A percentile compares a stretch with the other conserved stretches of the same genome.
Conservation (phyloP, 2,329 filamentous ascomycete genomes). For the Ceratocystis colombiana region DNA sequence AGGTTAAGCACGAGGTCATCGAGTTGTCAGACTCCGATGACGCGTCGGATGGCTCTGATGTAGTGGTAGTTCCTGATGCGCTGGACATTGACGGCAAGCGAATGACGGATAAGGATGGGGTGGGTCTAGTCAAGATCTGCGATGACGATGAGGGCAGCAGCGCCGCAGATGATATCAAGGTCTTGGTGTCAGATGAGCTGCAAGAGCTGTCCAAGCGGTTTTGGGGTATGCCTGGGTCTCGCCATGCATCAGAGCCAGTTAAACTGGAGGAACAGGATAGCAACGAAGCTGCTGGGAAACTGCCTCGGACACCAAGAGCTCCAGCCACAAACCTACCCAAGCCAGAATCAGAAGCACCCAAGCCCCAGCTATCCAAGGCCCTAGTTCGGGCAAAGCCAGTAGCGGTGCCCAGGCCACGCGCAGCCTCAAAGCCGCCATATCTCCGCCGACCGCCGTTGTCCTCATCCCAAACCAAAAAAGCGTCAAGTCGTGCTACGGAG, state of each 20-base stretch:
- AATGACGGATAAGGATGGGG: constrained; percentile 56
- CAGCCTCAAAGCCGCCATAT: neutral
- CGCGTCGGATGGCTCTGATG: constrained; percentile 26
- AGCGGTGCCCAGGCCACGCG: neutral
- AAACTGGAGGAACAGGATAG: neutral
- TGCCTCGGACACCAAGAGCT: neutral
- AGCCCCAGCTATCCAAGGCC: neutral
- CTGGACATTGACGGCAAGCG: constrained; percentile 55
- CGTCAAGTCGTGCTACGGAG: neutral
- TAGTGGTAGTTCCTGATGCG: constrained; percentile 38
- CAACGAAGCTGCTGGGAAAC: neutral
- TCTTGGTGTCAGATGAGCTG: constrained; percentile 42
- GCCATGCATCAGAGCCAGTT: neutral
- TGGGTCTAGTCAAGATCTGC: constrained; percentile 63
- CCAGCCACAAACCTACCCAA: neutral
- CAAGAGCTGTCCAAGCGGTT: constrained; percentile 44
- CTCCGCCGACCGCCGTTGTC: neutral
- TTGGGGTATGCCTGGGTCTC: neutral
- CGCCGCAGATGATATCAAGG: constrained; percentile 43
- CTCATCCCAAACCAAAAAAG: neutral
- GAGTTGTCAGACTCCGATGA: constrained; percentile 31
- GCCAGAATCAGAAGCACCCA: neutral
- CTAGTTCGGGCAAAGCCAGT: neutral
- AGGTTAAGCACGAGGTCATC: constrained; percentile 36
- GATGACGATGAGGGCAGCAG: constrained; percentile 55